Percentiles rank a stretch among this genome's conserved stretches.
These are phyloP conservation scores for Aspergillus leporis DNA, from an alignment of 495 filamentous ascomycete species.

Conservation along the genomic window DNA sequence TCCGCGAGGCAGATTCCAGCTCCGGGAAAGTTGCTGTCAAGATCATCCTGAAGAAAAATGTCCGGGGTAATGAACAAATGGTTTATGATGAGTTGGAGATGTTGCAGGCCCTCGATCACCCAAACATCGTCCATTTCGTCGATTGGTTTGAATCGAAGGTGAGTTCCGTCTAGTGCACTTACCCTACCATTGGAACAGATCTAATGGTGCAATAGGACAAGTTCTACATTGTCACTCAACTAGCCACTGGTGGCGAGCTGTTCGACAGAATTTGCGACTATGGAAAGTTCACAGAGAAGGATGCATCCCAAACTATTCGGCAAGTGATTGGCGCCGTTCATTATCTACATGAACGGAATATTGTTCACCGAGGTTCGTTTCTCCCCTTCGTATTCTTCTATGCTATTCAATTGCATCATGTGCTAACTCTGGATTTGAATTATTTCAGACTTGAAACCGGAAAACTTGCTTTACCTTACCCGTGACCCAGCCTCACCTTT, in stretches of 20 bases:
- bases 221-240: constrained; percentile 98
- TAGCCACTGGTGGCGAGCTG: constrained; percentile 93
- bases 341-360: constrained; percentile 92
- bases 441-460: constrained; percentile 88
- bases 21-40: constrained; percentile 93
- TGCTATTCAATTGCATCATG: not conserved
- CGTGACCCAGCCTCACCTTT: constrained; percentile 73
- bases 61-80: constrained; percentile 97
- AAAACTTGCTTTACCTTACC: constrained; percentile 94
- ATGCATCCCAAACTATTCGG: constrained; percentile 93
- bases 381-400: not conserved
- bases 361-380: constrained; percentile 86
- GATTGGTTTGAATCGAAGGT: constrained; percentile 98
- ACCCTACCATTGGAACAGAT: not conserved
- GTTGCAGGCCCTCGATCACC: constrained; percentile 85
- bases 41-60: constrained; percentile 99
- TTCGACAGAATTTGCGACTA: constrained; percentile 99
- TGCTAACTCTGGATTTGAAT: constrained; percentile 5
- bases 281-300: constrained; percentile 98
- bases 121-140: constrained; percentile 95
- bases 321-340: constrained; percentile 94
- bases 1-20: constrained; percentile 82
- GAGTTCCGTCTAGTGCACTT: not conserved
- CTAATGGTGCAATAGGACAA: constrained; percentile 70
- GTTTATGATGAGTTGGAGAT: constrained; percentile 96